Conservation (phyloP, 1,139 yeast species). For the Petasospora fabianii region DNA sequence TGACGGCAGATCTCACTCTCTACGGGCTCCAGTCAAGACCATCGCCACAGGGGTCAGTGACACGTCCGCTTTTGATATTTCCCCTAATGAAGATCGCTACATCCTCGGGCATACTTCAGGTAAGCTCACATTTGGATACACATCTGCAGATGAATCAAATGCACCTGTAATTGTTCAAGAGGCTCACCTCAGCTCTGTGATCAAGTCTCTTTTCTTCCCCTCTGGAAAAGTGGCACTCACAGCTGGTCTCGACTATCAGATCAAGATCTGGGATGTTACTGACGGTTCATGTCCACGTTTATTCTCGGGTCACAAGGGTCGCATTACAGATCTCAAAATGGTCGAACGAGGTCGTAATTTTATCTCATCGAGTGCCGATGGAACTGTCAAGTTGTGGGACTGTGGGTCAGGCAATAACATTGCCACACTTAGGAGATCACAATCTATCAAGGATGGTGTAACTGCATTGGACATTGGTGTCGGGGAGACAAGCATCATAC, state of each 20-base stretch:
- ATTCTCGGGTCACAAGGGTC: conserved; percentile 42
- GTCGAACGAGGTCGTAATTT: conserved; percentile 67
- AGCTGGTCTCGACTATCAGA: conserved; percentile 50
- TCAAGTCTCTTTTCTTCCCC: conserved; percentile 46
- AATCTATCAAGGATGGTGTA: conserved; percentile 35
- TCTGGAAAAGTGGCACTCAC: conserved; percentile 56
- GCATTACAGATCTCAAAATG: conserved; percentile 44
- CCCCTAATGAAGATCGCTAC: conserved; percentile 30
- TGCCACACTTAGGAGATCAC: conserved; percentile 36
- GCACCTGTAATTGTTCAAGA: conserved; percentile 29
- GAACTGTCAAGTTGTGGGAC: conserved; percentile 62
- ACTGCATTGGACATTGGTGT: conserved; percentile 25
- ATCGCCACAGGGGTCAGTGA: conserved; percentile 2
- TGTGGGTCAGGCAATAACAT: conserved; percentile 51
- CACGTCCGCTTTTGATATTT: conserved; percentile 32
- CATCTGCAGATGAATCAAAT: too few relatives aligned
- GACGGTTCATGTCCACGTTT: conserved; percentile 49
- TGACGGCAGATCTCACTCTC: conserved; percentile 13
- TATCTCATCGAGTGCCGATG: conserved; percentile 49
- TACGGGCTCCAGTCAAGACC: conserved; percentile 18
- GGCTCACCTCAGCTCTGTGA: conserved; percentile 48
- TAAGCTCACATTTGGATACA: conserved; percentile 27
- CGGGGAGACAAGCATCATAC: background rate
- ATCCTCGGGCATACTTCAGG: conserved; percentile 47
- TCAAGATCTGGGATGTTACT: conserved; percentile 53